These are phyloP conservation scores for Erigeron philadelphicus DNA, from an alignment of 140 eudicot genomes.

Conservation along the genomic window DNA sequence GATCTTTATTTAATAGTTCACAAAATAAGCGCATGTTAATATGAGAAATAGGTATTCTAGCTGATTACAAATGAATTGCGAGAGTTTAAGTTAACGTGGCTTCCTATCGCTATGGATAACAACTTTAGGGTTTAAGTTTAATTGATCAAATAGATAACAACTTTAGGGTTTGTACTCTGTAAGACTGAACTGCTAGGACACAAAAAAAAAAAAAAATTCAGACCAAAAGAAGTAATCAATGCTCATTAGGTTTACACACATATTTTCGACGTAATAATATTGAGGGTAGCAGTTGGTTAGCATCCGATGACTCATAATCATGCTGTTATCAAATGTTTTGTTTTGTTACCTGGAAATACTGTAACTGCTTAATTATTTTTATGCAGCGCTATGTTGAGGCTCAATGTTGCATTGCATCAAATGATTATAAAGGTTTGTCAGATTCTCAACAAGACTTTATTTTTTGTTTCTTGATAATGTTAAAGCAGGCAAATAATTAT, in stretches of 20 bases:
- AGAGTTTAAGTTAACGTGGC: not conserved
- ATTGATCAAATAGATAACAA: not conserved
- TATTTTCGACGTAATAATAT: not conserved
- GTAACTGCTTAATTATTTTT: not conserved
- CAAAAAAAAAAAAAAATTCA: not conserved
- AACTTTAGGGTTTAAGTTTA: too few species aligned
- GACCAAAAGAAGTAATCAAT: conserved; percentile 2
- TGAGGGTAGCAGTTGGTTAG: conserved; percentile 3
- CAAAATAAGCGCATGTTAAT: not conserved
- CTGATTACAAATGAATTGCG: not conserved
- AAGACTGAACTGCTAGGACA: not conserved
- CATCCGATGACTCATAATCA: not conserved
- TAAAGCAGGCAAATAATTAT: not conserved
- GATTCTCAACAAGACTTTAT: not conserved
- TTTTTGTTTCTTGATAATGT: conserved; percentile 10
- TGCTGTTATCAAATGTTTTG: not conserved
- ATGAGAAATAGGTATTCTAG: not conserved
- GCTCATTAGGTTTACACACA: not conserved
- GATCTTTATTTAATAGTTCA: not conserved
- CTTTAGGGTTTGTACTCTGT: not conserved
- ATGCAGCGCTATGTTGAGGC: conserved; percentile 96
- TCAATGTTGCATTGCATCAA: conserved; percentile 88
- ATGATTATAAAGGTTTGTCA: conserved; percentile 84
- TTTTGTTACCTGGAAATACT: conserved; percentile 11
- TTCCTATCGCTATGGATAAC: not conserved